Conservation (phyloP, 2,329 filamentous ascomycete genomes). For the Ophiostoma sp. region DNA sequence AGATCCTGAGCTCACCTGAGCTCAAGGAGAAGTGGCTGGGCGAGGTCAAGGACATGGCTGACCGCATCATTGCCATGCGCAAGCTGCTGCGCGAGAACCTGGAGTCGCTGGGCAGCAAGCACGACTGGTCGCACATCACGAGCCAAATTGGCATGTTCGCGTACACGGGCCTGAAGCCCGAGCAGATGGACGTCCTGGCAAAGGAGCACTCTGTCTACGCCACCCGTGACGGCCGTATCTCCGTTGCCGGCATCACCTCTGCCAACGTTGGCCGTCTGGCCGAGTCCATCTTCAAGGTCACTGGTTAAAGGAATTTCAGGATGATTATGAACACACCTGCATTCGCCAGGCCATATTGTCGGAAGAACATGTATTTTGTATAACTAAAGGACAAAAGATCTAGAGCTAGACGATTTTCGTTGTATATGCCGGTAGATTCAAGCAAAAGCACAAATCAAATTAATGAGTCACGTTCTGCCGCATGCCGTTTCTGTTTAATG, state of each 20-base stretch:
- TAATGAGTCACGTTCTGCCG: not conserved
- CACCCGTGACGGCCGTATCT: conserved; percentile 86
- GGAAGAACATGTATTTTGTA: not conserved
- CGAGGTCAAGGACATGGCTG: conserved; percentile 98
- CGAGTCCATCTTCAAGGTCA: conserved; percentile 79
- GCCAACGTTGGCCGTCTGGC: conserved; percentile 75
- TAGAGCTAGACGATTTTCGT: conserved; percentile 1
- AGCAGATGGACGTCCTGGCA: conserved; percentile 86
- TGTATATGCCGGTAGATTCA: not conserved
- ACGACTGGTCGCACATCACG: conserved; percentile 98
- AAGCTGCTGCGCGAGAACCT: conserved; percentile 90
- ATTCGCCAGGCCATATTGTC: not conserved
- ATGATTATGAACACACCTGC: not conserved
- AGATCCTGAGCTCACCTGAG: conserved; percentile 79
- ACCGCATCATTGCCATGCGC: conserved; percentile 98
- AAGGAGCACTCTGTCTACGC: conserved; percentile 98
- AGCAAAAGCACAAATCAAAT: not conserved
- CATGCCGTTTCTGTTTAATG: not conserved
- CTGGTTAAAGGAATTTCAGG: conserved; percentile 43
- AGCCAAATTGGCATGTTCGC: conserved; percentile 99
- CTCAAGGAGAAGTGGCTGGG: conserved; percentile 91
- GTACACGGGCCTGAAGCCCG: conserved; percentile 85
- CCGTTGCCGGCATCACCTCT: conserved; percentile 75
- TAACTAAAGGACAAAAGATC: conserved; percentile 1
- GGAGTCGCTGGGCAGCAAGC: conserved; percentile 88